Conservation (phyloP, 495 filamentous ascomycete genomes). For the Neurospora sp. region DNA sequence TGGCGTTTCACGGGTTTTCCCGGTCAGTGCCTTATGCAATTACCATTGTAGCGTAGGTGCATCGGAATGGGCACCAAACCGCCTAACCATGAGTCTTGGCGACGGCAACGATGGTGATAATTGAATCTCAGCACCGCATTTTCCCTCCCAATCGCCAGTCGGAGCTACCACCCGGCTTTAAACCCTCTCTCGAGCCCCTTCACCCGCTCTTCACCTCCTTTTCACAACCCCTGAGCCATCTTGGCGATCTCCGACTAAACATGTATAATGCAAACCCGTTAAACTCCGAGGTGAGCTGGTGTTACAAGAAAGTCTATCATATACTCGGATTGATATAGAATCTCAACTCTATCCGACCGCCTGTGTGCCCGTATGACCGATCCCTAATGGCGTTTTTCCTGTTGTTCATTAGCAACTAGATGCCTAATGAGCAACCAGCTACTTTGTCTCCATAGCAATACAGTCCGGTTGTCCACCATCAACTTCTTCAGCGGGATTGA, state of each 20-base stretch:
- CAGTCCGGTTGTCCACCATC: background rate
- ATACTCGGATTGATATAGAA: background rate
- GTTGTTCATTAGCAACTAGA: background rate
- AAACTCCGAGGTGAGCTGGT: background rate
- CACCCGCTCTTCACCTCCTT: background rate
- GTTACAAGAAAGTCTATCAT: background rate
- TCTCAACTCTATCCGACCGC: background rate
- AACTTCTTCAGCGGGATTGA: background rate
- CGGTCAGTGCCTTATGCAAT: background rate
- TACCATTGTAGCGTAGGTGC: background rate
- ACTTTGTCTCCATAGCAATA: background rate
- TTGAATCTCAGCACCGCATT: background rate
- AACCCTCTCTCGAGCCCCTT: background rate
- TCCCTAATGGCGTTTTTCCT: background rate
- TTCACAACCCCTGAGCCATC: background rate
- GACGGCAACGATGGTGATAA: background rate
- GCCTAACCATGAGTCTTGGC: background rate
- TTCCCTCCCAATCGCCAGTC: no score
- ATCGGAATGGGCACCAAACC: background rate
- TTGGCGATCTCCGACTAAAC: background rate
- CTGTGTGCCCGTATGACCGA: background rate
- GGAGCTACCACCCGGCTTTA: background rate
- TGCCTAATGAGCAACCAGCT: background rate
- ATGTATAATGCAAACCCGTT: background rate
- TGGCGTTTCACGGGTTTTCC: background rate